These are phyloP conservation scores for Candida bentonensis DNA, from an alignment of 805 yeast genomes.

Conservation along the genomic window DNA sequence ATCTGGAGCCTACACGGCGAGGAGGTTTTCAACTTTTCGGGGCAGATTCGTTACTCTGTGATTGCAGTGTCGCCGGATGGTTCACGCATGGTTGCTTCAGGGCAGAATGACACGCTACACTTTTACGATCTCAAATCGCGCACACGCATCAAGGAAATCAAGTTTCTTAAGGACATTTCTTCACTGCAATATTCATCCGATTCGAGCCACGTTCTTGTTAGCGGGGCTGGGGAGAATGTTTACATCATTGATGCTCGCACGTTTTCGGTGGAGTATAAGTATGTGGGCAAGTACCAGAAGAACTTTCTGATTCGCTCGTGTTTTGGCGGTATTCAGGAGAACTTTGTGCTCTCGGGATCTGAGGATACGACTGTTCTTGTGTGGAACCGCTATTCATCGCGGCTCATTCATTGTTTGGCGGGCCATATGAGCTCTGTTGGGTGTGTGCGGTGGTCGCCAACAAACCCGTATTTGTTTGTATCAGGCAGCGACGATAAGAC, in stretches of 20 bases:
- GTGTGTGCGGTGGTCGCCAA: slow-evolving; percentile 63
- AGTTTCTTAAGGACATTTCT: slow-evolving; percentile 45
- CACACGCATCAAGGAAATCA: slow-evolving; percentile 30
- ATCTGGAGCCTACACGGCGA: neutral
- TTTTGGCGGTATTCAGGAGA: slow-evolving; percentile 60
- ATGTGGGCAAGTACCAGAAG: slow-evolving; percentile 59
- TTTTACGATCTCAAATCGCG: slow-evolving; percentile 39
- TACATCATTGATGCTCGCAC: slow-evolving; percentile 67
- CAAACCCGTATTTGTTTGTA: slow-evolving; percentile 41
- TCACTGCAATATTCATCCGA: slow-evolving; percentile 50
- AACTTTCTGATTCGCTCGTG: slow-evolving; percentile 60
- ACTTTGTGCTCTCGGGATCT: slow-evolving; percentile 64
- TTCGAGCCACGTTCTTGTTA: slow-evolving; percentile 41
- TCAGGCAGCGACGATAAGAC: slow-evolving; percentile 74
- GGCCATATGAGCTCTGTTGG: slow-evolving; percentile 61
- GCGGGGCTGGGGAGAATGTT: slow-evolving; percentile 58
- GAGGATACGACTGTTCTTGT: slow-evolving; percentile 68
- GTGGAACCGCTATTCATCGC: slow-evolving; percentile 66
- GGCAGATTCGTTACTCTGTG: neutral
- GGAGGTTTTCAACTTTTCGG: neutral
- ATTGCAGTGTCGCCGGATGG: neutral
- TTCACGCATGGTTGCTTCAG: slow-evolving; percentile 38
- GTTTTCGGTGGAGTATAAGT: slow-evolving; percentile 45
- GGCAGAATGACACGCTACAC: slow-evolving; percentile 46
- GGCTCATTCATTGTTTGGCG: slow-evolving; percentile 41